phyloP scores from a whole-genome alignment of 306 rosid species.

The barrel medic (Medicago truncatula) region DNA sequence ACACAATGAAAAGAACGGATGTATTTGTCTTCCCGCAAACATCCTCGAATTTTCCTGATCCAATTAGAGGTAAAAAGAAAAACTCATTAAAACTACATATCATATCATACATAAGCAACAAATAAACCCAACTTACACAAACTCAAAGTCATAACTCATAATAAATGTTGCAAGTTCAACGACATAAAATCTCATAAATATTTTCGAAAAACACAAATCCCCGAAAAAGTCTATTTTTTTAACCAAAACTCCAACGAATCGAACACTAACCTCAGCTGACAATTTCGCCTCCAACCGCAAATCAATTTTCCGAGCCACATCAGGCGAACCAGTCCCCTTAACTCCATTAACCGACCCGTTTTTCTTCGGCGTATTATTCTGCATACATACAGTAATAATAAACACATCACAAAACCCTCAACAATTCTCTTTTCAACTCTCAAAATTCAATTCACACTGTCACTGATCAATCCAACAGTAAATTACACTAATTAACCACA shows the following conservation, averaged over 20 bases:
- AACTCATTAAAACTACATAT: slow-evolving; percentile 32
- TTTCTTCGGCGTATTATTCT: slow-evolving; percentile 66
- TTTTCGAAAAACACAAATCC: not conserved
- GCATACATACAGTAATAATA: slow-evolving; percentile 25
- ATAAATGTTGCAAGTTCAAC: not conserved
- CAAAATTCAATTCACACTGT: slow-evolving; percentile 28
- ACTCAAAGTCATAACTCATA: not conserved
- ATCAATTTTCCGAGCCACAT: slow-evolving; percentile 38
- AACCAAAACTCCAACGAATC: not conserved
- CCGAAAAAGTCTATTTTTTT: not conserved
- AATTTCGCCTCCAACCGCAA: slow-evolving; percentile 75
- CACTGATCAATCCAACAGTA: not conserved
- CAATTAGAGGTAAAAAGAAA: not conserved
- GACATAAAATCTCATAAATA: not conserved
- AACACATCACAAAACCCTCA: not conserved
- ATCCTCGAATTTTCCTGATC: slow-evolving; percentile 76
- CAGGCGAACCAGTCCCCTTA: slow-evolving; percentile 25
- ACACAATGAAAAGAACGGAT: slow-evolving; percentile 71
- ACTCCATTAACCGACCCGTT: slow-evolving; percentile 32
- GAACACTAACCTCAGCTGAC: slow-evolving; percentile 69
- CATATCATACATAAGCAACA: slow-evolving; percentile 2
- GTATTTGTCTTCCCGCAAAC: slow-evolving; percentile 68
- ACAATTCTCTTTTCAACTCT: not conserved
- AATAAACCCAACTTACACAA: not conserved
- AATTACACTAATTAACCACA: slow-evolving; percentile 25